A percentile compares a stretch with the other conserved stretches of the same genome.
Evolutionary conservation across 2,329 filamentous ascomycete species (phyloP).

Genomic region (Fusarium brevicatenulatum): DNA sequence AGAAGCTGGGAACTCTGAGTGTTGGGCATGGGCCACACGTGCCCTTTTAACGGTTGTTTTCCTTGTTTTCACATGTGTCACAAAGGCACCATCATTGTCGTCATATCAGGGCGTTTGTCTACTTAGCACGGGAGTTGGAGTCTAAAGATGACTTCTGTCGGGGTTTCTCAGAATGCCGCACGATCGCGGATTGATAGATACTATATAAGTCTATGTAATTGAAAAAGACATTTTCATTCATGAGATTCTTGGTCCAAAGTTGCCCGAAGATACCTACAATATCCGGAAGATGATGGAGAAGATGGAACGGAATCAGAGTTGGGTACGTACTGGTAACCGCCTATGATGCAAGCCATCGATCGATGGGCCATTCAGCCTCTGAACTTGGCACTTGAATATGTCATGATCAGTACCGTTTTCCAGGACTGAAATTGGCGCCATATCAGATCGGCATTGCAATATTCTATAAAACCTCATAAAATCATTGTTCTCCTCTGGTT

Average conservation of each 20-base stretch:
- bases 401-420: not conserved
- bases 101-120: slow-evolving; percentile 41
- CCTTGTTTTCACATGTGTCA: slow-evolving; percentile 30
- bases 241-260: not conserved
- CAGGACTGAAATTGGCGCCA: not conserved
- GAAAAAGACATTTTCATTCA: slow-evolving; percentile 17
- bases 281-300: not conserved
- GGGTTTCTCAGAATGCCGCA: slow-evolving; percentile 25
- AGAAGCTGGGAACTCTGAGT: slow-evolving; percentile 20
- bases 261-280: not conserved
- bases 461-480: not conserved
- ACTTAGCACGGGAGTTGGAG: slow-evolving; percentile 42
- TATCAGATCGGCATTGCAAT: not conserved
- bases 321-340: not conserved
- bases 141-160: slow-evolving; percentile 23
- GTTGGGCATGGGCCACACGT: slow-evolving; percentile 14
- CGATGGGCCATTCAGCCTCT: not conserved
- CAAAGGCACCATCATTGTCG: slow-evolving; percentile 32
- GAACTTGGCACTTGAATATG: not conserved
- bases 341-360: not conserved
- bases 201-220: slow-evolving; percentile 32
- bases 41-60: slow-evolving; percentile 20
- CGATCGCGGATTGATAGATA: slow-evolving; percentile 28
- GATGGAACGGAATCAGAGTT: not conserved
- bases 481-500: not conserved